Percentiles rank a stretch among this genome's conserved stretches.
Conservation (phyloP, 129 eudicot genomes). For the Flaveria trinervia region DNA sequence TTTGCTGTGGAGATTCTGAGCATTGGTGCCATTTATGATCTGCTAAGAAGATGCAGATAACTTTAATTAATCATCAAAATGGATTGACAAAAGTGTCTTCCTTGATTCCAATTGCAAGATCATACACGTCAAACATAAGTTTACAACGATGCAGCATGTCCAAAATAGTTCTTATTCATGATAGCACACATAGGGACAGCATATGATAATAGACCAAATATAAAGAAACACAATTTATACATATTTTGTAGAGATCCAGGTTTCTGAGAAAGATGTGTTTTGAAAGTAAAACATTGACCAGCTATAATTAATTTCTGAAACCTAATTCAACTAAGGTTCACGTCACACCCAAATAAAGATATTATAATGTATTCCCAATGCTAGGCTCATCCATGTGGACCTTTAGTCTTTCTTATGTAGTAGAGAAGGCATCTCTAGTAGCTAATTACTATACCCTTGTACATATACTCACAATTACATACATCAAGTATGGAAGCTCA, state of each 20-base stretch:
- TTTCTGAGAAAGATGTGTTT: too few relatives aligned
- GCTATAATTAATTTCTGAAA: too few relatives aligned
- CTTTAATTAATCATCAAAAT: neutral
- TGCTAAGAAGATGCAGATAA: slow-evolving; percentile 22
- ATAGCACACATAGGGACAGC: neutral
- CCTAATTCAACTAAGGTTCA: too few relatives aligned
- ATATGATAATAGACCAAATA: neutral
- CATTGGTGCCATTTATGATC: slow-evolving; percentile 22
- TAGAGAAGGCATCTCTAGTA: too few relatives aligned
- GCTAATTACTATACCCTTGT: too few relatives aligned
- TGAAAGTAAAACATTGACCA: too few relatives aligned
- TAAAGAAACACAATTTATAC: neutral
- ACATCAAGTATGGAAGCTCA: neutral
- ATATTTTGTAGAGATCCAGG: too few relatives aligned
- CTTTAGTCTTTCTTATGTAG: too few relatives aligned
- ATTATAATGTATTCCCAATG: too few relatives aligned
- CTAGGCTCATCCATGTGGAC: too few relatives aligned
- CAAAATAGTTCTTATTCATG: neutral
- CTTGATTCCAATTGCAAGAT: slow-evolving; percentile 9
- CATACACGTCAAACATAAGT: slow-evolving; percentile 11
- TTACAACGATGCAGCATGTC: slow-evolving; percentile 8
- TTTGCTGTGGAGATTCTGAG: slow-evolving; percentile 18
- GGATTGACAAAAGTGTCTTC: neutral
- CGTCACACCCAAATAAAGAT: too few relatives aligned
- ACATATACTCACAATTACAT: neutral